phyloP scores from a whole-genome alignment of 1,284 basidiomycete species.

The Austropuccinia psidii region DNA sequence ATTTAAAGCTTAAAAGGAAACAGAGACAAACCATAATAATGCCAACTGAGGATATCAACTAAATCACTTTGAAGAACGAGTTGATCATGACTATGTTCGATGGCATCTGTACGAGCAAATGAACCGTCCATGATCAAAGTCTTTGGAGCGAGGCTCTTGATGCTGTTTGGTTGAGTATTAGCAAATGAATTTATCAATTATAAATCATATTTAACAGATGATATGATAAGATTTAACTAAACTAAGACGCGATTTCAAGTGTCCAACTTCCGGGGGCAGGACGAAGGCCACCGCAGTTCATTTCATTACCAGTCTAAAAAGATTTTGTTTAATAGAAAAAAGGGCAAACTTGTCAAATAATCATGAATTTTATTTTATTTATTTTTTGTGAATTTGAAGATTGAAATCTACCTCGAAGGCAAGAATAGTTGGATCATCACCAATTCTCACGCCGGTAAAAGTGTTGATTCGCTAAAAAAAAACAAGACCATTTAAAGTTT shows the following conservation, averaged over 20 bases:
- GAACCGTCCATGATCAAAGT: slow-evolving; percentile 46
- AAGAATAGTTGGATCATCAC: slow-evolving; percentile 45
- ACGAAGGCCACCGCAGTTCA: slow-evolving; percentile 39
- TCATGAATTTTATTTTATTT: too few relatives aligned
- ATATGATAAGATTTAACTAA: not conserved
- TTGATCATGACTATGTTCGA: slow-evolving; percentile 40
- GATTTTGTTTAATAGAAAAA: not conserved
- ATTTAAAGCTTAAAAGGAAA: not conserved
- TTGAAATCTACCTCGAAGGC: slow-evolving; percentile 44
- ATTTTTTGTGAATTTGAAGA: not conserved
- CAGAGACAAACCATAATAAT: slow-evolving; percentile 42
- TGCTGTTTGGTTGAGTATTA: slow-evolving; percentile 31
- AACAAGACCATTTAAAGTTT: not conserved
- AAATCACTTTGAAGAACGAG: slow-evolving; percentile 41
- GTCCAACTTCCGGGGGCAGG: slow-evolving; percentile 44
- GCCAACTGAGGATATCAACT: slow-evolving; percentile 44
- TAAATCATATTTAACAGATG: not conserved
- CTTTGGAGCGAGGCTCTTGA: slow-evolving; percentile 44
- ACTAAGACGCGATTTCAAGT: slow-evolving; percentile 39
- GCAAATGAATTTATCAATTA: not conserved
- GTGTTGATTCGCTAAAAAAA: slow-evolving; percentile 41
- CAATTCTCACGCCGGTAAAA: slow-evolving; percentile 44
- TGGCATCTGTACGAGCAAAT: slow-evolving; percentile 42
- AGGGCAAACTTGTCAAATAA: not conserved
- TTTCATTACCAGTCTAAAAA: slow-evolving; percentile 35